These are phyloP conservation scores for Delonix regia DNA, from an alignment of 306 rosid genomes.

Conservation along the genomic window DNA sequence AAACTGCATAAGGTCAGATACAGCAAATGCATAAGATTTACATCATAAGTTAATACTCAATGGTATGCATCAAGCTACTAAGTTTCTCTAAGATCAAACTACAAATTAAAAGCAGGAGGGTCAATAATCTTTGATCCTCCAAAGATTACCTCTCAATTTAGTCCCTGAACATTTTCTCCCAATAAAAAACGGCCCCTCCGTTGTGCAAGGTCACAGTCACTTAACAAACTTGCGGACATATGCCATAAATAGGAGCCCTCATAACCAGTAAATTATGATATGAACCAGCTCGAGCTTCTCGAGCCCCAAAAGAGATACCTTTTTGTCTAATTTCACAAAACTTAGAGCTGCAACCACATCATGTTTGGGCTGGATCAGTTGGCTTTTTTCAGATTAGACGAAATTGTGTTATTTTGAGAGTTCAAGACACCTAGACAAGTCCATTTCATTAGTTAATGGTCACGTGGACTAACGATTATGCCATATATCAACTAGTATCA, in stretches of 20 bases:
- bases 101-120: background rate
- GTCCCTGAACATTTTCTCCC: background rate
- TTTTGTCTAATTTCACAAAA: background rate
- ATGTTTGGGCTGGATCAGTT: background rate
- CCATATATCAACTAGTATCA: background rate
- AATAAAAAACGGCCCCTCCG: background rate
- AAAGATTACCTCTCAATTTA: background rate
- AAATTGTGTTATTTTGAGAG: background rate
- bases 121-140: background rate
- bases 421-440: background rate
- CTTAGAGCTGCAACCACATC: background rate
- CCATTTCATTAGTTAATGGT: background rate
- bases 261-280: too few relatives aligned
- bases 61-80: conserved; percentile 12
- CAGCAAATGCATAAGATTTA: conserved; percentile 14
- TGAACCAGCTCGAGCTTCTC: background rate
- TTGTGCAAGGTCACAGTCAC: background rate
- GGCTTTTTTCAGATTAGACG: background rate
- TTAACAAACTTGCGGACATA: background rate
- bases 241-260: background rate
- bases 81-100: background rate
- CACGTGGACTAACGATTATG: background rate
- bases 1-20: conserved; percentile 35
- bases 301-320: background rate
- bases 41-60: conserved; percentile 14